A percentile compares a stretch with the other conserved stretches of the same genome.
These are phyloP conservation scores for Aspergillus bombycis DNA, from an alignment of 2,329 filamentous ascomycete species.

Conservation along the genomic window DNA sequence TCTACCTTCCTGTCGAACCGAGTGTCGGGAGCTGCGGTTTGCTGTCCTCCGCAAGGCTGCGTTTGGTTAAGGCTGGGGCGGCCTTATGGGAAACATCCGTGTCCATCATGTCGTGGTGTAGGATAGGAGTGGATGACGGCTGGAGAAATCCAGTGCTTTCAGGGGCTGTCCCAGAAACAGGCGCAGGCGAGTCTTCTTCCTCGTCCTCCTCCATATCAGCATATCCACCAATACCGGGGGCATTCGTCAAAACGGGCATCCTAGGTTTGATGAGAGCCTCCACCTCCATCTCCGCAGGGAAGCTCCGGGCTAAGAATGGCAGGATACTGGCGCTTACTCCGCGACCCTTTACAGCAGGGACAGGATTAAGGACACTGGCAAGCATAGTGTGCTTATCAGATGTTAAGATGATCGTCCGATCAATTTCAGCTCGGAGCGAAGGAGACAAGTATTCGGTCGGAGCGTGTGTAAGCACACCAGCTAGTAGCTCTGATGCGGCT, in stretches of 20 bases:
- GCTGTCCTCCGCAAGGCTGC: slow-evolving; percentile 31
- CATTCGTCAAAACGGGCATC: slow-evolving; percentile 50
- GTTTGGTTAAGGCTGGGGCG: slow-evolving; percentile 28
- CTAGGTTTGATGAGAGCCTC: slow-evolving; percentile 68
- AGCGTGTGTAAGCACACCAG: slow-evolving; percentile 63
- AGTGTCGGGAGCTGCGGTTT: slow-evolving; percentile 9
- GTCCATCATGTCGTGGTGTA: slow-evolving; percentile 19
- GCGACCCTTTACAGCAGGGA: slow-evolving; percentile 64
- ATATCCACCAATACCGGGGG: slow-evolving; percentile 30
- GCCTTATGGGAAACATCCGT: slow-evolving; percentile 16
- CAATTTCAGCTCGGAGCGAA: slow-evolving; percentile 72
- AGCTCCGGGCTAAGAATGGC: slow-evolving; percentile 73
- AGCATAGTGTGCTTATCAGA: slow-evolving; percentile 73
- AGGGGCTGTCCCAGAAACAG: slow-evolving; percentile 17
- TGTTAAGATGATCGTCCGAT: slow-evolving; percentile 77
- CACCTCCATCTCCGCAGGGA: slow-evolving; percentile 64
- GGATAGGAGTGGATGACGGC: slow-evolving; percentile 17
- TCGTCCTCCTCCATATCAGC: slow-evolving; percentile 32
- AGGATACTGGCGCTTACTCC: slow-evolving; percentile 72
- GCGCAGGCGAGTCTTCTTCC: slow-evolving; percentile 31
- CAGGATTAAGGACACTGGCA: slow-evolving; percentile 79
- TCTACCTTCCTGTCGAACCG: slow-evolving; percentile 3
- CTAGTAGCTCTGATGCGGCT: slow-evolving; percentile 66
- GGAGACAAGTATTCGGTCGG: slow-evolving; percentile 70
- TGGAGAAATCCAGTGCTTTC: slow-evolving; percentile 31